Evolutionary conservation across 2,329 filamentous ascomycete genomes (phyloP).

Genomic region (Scedosporium boydii): DNA sequence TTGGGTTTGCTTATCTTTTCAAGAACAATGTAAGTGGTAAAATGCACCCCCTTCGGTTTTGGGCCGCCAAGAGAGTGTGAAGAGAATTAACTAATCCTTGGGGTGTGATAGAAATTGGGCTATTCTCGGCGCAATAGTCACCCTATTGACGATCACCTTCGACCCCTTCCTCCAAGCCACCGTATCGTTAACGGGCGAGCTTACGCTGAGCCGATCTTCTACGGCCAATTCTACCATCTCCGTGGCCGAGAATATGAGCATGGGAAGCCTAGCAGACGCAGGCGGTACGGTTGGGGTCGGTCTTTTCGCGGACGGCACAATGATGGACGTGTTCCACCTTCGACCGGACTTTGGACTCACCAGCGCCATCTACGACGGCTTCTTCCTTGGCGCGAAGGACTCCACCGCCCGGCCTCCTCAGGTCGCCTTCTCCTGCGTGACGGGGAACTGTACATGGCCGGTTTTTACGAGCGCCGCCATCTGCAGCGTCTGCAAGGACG

Average conservation of each 20-base stretch:
- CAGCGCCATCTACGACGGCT: constrained; percentile 1
- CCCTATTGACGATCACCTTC: not conserved
- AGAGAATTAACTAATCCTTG: no score
- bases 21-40: not conserved
- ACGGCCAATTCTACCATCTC: not conserved
- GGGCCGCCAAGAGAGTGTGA: not conserved
- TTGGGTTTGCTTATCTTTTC: not conserved
- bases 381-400: not conserved
- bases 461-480: not conserved
- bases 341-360: not conserved
- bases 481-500: not conserved
- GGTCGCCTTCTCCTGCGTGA: not conserved
- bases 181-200: not conserved
- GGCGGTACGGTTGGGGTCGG: not conserved
- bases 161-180: constrained; percentile 1
- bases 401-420: not conserved
- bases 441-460: constrained; percentile 3
- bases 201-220: not conserved
- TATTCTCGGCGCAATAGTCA: constrained; percentile 1
- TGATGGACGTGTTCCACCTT: not conserved
- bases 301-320: not conserved
- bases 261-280: not conserved
- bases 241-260: not conserved
- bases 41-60: not conserved
- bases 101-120: not conserved